Evolutionary conservation across 139 green algal genomes (phyloP).

Genomic region (Haematococcus sp.): DNA sequence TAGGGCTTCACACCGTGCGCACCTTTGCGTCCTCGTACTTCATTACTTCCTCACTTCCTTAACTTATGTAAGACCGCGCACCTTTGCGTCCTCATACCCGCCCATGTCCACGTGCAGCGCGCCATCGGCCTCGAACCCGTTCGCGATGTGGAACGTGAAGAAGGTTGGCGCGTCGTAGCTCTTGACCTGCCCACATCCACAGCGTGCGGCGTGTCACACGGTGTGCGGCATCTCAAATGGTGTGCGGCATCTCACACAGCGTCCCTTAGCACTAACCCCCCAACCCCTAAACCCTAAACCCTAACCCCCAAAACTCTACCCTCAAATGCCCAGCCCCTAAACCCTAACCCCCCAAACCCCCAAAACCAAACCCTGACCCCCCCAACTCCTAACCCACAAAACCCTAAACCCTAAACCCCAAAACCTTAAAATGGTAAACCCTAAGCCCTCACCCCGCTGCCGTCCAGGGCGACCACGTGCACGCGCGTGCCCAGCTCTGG

Average conservation of each 20-base stretch:
- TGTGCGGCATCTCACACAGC: slow-evolving; percentile 10
- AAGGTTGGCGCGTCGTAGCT: slow-evolving; percentile 51
- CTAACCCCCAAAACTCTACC: too few relatives aligned
- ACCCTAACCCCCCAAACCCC: too few relatives aligned
- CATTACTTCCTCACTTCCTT: background rate
- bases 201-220: too few relatives aligned
- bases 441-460: slow-evolving; percentile 19
- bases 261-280: too few relatives aligned
- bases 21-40: slow-evolving; percentile 55
- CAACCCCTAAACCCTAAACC: too few relatives aligned
- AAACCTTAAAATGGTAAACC: too few relatives aligned
- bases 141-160: slow-evolving; percentile 76
- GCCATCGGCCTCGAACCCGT: slow-evolving; percentile 53
- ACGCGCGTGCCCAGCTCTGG: slow-evolving; percentile 56
- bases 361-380: too few relatives aligned
- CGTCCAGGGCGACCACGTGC: slow-evolving; percentile 61
- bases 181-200: slow-evolving; percentile 9
- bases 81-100: slow-evolving; percentile 57
- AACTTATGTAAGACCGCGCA: background rate
- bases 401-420: too few relatives aligned
- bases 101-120: slow-evolving; percentile 59
- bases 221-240: too few relatives aligned
- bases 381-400: too few relatives aligned
- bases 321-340: too few relatives aligned
- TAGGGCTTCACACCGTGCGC: background rate